Conservation (phyloP, 805 yeast species). For the Tetrapisispora pingtungensis region DNA sequence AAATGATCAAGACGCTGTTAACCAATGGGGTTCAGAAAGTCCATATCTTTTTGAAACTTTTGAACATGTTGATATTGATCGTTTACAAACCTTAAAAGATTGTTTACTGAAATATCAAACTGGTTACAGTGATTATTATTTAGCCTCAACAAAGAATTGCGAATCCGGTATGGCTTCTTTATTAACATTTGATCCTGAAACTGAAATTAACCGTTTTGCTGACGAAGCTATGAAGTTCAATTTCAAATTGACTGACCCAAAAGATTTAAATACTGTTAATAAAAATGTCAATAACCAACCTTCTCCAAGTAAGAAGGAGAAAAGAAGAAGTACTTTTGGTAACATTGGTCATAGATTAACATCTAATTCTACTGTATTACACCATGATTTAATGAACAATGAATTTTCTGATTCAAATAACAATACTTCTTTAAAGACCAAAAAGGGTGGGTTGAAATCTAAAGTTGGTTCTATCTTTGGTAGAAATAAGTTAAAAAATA, state of each 20-base stretch:
- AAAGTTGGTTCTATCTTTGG: constrained; percentile 71
- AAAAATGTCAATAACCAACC: not conserved
- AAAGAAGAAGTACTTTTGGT: constrained; percentile 23
- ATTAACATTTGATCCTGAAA: constrained; percentile 51
- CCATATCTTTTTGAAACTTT: constrained; percentile 68
- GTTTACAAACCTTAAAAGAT: constrained; percentile 54
- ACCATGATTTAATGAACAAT: constrained; percentile 26
- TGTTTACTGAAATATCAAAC: constrained; percentile 58
- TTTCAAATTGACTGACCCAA: constrained; percentile 10
- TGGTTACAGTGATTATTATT: constrained; percentile 44
- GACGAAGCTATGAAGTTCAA: constrained; percentile 28
- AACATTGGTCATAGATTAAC: constrained; percentile 21
- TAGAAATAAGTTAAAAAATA: constrained; percentile 42
- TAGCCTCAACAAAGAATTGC: constrained; percentile 36
- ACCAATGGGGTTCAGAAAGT: constrained; percentile 68
- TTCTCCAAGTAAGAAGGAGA: constrained; percentile 9
- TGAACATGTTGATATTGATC: constrained; percentile 58
- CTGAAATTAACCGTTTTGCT: constrained; percentile 51
- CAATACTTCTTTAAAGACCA: constrained; percentile 24
- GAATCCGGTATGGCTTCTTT: constrained; percentile 61
- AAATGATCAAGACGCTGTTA: constrained; percentile 35
- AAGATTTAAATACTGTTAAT: not conserved
- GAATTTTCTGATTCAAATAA: constrained; percentile 24
- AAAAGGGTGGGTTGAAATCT: constrained; percentile 44
- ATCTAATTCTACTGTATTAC: constrained; percentile 22